Evolutionary conservation across 2,329 filamentous ascomycete species (phyloP).

Genomic region (Chaetomium globosum): DNA sequence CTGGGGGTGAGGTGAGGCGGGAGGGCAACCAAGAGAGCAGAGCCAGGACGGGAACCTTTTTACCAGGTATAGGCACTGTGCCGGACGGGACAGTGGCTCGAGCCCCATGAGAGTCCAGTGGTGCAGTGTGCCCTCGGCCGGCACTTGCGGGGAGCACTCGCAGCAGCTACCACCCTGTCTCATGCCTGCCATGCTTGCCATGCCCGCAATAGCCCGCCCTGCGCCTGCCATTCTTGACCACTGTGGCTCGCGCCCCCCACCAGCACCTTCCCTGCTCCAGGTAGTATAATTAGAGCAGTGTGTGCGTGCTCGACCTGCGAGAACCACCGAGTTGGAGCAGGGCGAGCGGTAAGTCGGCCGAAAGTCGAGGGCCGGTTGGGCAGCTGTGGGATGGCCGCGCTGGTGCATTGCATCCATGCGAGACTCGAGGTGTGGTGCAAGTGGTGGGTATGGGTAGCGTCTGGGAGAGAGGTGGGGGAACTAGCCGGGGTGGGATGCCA

Average conservation of each 20-base stretch:
- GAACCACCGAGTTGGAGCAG: constrained; percentile 26
- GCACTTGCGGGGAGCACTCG: constrained; percentile 23
- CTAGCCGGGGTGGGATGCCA: constrained; percentile 6
- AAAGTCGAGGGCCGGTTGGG: constrained; percentile 42
- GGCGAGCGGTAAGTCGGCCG: constrained; percentile 38
- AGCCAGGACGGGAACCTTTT: constrained; percentile 4
- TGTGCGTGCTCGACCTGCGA: constrained; percentile 26
- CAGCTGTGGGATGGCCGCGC: constrained; percentile 31
- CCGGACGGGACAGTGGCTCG: background rate
- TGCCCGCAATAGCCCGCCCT: background rate
- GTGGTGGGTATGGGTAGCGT: background rate
- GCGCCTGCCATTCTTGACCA: constrained; percentile 21
- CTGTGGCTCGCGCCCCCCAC: constrained; percentile 18
- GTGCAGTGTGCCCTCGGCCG: constrained; percentile 2
- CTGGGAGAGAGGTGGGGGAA: constrained; percentile 16
- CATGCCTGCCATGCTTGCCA: constrained; percentile 9
- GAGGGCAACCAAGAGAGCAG: background rate
- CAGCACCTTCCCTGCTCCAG: constrained; percentile 23
- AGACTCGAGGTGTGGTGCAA: constrained; percentile 21
- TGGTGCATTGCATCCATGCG: constrained; percentile 31
- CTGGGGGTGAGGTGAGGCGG: constrained; percentile 12
- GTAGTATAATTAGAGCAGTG: constrained; percentile 40
- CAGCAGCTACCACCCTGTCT: background rate
- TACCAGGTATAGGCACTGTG: constrained; percentile 9
- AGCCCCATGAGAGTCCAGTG: background rate